phyloP scores from a whole-genome alignment of 2,329 filamentous ascomycete genomes.

The Penicillium palitans region DNA sequence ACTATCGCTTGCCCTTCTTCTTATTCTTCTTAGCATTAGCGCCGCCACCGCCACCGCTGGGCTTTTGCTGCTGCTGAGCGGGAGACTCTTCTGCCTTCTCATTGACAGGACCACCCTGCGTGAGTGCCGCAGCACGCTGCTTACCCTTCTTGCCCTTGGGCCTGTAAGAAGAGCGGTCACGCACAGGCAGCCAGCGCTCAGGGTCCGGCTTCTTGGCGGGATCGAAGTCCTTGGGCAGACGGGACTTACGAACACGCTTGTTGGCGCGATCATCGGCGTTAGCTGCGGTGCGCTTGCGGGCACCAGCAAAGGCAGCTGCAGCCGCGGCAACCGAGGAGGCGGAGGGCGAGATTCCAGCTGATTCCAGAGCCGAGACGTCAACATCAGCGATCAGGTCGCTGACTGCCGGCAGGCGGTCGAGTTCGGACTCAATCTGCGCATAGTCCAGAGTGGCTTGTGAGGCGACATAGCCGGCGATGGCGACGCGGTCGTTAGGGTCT shows the following conservation, averaged over 20 bases:
- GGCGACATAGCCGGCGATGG: conserved; percentile 81
- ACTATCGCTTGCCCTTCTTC: conserved; percentile 53
- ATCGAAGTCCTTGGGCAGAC: conserved; percentile 56
- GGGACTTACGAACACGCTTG: conserved; percentile 49
- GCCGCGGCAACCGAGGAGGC: conserved; percentile 32
- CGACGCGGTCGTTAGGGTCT: conserved; percentile 65
- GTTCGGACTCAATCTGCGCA: conserved; percentile 36
- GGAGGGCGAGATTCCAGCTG: conserved; percentile 45
- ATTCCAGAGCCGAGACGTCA: conserved; percentile 48
- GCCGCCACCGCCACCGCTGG: conserved; percentile 35
- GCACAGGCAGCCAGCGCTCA: conserved; percentile 88
- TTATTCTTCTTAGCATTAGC: conserved; percentile 49
- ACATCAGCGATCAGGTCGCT: conserved; percentile 46
- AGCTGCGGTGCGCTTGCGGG: conserved; percentile 43
- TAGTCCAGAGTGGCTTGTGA: conserved; percentile 63
- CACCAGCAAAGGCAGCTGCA: conserved; percentile 35
- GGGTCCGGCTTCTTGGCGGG: conserved; percentile 79
- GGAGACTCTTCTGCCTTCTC: conserved; percentile 64
- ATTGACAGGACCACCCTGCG: conserved; percentile 79
- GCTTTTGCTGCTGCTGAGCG: conserved; percentile 35
- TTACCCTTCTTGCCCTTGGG: conserved; percentile 92
- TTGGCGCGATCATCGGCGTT: conserved; percentile 33
- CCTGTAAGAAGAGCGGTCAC: conserved; percentile 82
- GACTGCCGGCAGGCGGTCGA: conserved; percentile 42
- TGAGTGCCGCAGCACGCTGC: conserved; percentile 74